phyloP scores from a whole-genome alignment of 352 stramenopile species.

The Phytophthora sojae region DNA sequence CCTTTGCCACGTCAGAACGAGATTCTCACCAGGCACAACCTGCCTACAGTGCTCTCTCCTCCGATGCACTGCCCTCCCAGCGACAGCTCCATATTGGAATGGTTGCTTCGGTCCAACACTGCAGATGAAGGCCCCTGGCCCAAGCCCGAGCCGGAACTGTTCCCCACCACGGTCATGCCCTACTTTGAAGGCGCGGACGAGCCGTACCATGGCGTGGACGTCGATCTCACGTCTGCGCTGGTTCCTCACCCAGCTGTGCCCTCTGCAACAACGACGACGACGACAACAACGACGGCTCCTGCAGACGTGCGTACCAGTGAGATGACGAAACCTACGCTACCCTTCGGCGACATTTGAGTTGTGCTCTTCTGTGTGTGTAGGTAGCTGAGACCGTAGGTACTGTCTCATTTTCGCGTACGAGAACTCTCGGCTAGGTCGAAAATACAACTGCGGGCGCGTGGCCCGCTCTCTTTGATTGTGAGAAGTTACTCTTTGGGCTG shows the following conservation, averaged over 20 bases:
- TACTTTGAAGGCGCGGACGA: slow-evolving; percentile 69
- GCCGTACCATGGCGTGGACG: slow-evolving; percentile 37
- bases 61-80: slow-evolving; percentile 24
- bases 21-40: slow-evolving; percentile 54
- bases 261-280: background rate
- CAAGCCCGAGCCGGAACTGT: slow-evolving; percentile 28
- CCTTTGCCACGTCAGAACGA: slow-evolving; percentile 43
- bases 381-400: slow-evolving; percentile 29
- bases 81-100: slow-evolving; percentile 64
- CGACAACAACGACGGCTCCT: slow-evolving; percentile 14
- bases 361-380: slow-evolving; percentile 9
- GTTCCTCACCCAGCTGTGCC: slow-evolving; percentile 20
- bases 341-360: slow-evolving; percentile 43
- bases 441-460: slow-evolving; percentile 37
- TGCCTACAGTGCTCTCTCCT: slow-evolving; percentile 29
- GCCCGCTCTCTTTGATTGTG: slow-evolving; percentile 33
- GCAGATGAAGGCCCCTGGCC: slow-evolving; percentile 49
- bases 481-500: slow-evolving; percentile 34
- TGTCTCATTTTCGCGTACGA: slow-evolving; percentile 35
- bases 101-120: slow-evolving; percentile 62
- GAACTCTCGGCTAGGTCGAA: slow-evolving; percentile 27
- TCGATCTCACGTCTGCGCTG: slow-evolving; percentile 50
- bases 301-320: slow-evolving; percentile 31
- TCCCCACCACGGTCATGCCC: slow-evolving; percentile 37
- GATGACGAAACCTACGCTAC: slow-evolving; percentile 29